Percentiles rank a stretch among this genome's conserved stretches.
Conservation (phyloP, 805 yeast species). For the Naumovozyma castellii region DNA sequence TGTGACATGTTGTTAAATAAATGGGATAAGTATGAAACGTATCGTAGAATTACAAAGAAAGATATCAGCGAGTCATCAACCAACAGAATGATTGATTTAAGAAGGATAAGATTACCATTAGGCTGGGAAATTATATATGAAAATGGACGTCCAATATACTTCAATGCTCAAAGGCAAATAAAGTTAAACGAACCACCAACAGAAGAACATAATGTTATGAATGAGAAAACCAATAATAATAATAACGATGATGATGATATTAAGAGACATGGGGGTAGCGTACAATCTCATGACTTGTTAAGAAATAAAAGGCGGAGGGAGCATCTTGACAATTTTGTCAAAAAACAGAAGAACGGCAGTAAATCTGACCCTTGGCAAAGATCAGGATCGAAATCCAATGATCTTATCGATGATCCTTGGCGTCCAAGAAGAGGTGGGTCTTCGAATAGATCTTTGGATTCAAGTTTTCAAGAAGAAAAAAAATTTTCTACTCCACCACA, state of each 20-base stretch:
- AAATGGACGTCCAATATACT: conserved; percentile 28
- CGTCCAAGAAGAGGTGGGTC: background rate
- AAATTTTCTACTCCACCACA: background rate
- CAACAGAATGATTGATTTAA: conserved; percentile 21
- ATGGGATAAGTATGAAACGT: conserved; percentile 72
- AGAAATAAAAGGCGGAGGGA: background rate
- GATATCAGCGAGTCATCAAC: conserved; percentile 9
- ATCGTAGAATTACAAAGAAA: conserved; percentile 73
- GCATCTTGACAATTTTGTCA: background rate
- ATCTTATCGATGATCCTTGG: background rate
- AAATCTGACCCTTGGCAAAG: background rate
- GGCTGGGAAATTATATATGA: conserved; percentile 31
- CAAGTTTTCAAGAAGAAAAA: background rate
- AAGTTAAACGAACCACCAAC: conserved; percentile 27
- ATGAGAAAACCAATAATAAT: conserved; percentile 20
- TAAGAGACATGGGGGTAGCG: background rate
- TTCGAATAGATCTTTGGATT: too few relatives aligned
- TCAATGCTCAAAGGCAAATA: conserved; percentile 24
- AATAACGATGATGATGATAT: background rate
- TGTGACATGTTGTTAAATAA: conserved; percentile 39
- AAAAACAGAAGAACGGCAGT: background rate
- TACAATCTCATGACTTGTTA: background rate
- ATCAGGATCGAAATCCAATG: background rate
- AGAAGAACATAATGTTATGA: conserved; percentile 11
- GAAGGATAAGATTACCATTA: conserved; percentile 27